A percentile compares a stretch with the other conserved stretches of the same genome.
phyloP scores from a whole-genome alignment of 2,329 filamentous ascomycete genomes.

The Tolypocladium nubicola region DNA sequence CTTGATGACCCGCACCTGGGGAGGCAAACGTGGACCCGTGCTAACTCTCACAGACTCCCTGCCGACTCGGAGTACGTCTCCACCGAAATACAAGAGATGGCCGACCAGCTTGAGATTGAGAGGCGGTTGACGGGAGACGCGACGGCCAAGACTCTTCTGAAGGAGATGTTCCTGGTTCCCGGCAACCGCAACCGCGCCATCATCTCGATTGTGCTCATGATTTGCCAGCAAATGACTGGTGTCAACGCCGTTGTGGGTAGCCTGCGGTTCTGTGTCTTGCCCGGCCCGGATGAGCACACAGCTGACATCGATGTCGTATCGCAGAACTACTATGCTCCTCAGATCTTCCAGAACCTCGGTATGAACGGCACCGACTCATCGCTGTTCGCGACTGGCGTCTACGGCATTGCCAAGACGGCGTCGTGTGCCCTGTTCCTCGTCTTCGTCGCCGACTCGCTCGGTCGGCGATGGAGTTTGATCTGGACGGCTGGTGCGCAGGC shows the following conservation, averaged over 20 bases:
- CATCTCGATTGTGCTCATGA: conserved; percentile 49
- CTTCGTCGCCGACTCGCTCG: conserved; percentile 59
- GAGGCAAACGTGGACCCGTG: neutral
- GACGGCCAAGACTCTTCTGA: conserved; percentile 44
- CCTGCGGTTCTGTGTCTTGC: conserved; percentile 8
- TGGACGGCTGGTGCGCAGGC: conserved; percentile 56
- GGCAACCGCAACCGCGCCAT: conserved; percentile 54
- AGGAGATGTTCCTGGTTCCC: conserved; percentile 51
- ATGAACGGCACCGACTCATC: conserved; percentile 43
- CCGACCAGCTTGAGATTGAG: conserved; percentile 51
- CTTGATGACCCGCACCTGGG: too few species aligned
- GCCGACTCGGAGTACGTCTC: conserved; percentile 42
- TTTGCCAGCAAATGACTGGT: conserved; percentile 68
- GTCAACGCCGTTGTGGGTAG: conserved; percentile 35
- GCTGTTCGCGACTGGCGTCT: conserved; percentile 64
- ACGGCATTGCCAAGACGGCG: conserved; percentile 60
- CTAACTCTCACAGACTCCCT: conserved; percentile 30
- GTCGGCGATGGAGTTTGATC: conserved; percentile 48
- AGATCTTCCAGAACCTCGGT: conserved; percentile 57
- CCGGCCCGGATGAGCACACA: neutral
- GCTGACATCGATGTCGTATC: neutral
- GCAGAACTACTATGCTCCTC: conserved; percentile 56
- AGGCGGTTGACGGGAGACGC: conserved; percentile 43
- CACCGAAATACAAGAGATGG: conserved; percentile 50
- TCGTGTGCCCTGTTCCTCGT: conserved; percentile 54